Evolutionary conservation across 768 basidiomycete genomes (phyloP).

Genomic region (Naganishia vaughanmartiniae): DNA sequence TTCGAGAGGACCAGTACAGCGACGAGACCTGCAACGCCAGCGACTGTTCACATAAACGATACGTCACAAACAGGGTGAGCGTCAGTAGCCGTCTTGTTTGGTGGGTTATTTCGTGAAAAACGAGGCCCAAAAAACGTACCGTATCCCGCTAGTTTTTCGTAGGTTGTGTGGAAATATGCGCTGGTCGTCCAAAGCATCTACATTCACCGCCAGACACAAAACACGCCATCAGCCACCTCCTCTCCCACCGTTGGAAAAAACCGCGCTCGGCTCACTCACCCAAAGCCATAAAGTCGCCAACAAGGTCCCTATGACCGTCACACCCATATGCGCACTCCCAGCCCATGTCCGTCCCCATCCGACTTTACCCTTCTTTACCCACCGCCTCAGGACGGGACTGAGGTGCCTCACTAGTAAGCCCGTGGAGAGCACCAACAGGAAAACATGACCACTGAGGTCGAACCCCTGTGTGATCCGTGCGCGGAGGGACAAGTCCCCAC

Average conservation of each 20-base stretch:
- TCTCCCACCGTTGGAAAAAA: not conserved
- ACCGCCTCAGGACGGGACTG: slow-evolving; percentile 48
- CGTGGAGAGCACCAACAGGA: slow-evolving; percentile 74
- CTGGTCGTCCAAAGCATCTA: slow-evolving; percentile 71
- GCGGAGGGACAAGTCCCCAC: slow-evolving; percentile 21
- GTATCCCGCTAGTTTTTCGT: slow-evolving; percentile 82
- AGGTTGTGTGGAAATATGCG: slow-evolving; percentile 84
- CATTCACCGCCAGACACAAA: not conserved
- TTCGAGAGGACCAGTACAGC: not conserved
- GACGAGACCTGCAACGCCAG: not conserved
- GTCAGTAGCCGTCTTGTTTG: not conserved
- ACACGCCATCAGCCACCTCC: no score
- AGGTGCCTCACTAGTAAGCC: slow-evolving; percentile 79
- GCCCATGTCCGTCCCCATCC: not conserved
- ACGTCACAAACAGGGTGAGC: no score
- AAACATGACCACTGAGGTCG: slow-evolving; percentile 90
- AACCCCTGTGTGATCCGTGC: slow-evolving; percentile 77
- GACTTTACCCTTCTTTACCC: slow-evolving; percentile 22
- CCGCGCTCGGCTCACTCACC: slow-evolving; percentile 42
- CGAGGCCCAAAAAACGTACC: slow-evolving; percentile 57
- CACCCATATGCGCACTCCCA: slow-evolving; percentile 6
- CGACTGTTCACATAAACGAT: not conserved
- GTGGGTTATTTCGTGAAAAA: not conserved
- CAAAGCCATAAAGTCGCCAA: slow-evolving; percentile 66
- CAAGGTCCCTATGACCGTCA: slow-evolving; percentile 28